phyloP scores from a whole-genome alignment of 148 eudicot species.

The Arctostaphylos glauca region DNA sequence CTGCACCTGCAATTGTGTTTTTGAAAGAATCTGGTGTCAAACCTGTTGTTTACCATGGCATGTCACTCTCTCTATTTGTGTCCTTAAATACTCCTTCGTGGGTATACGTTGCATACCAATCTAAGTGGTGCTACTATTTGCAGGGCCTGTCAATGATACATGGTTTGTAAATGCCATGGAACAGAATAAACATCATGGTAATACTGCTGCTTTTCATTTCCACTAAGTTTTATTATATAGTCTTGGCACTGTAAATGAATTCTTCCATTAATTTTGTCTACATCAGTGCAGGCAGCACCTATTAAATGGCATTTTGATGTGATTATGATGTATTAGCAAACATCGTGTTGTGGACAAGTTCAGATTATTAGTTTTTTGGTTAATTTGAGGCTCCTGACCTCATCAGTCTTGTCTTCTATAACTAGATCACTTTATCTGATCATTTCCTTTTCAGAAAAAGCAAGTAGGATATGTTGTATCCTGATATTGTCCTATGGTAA shows the following conservation, averaged over 20 bases:
- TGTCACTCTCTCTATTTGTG: conserved; percentile 9
- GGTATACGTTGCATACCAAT: background rate
- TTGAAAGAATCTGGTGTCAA: conserved; percentile 81
- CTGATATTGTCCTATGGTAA: background rate
- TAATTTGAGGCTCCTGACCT: background rate
- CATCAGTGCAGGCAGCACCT: background rate
- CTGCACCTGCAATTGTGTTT: conserved; percentile 86
- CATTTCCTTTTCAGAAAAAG: background rate
- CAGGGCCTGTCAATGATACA: conserved; percentile 74
- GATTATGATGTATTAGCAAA: background rate
- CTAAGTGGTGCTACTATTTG: conserved; percentile 21
- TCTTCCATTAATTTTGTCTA: background rate
- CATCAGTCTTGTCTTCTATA: conserved; percentile 1
- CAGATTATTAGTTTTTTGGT: background rate
- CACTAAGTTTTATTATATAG: background rate
- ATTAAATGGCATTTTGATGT: background rate
- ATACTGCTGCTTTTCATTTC: conserved; percentile 17
- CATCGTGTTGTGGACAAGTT: background rate
- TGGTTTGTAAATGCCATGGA: conserved; percentile 70
- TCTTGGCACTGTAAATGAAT: background rate
- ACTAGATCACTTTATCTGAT: background rate
- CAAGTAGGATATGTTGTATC: background rate
- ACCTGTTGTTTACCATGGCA: conserved; percentile 80
- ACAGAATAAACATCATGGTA: conserved; percentile 88
- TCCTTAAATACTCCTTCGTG: background rate